Base-by-base conservation (phyloP, 1,139 yeast genomes). In the Blastobotrys arbuscula region DNA sequence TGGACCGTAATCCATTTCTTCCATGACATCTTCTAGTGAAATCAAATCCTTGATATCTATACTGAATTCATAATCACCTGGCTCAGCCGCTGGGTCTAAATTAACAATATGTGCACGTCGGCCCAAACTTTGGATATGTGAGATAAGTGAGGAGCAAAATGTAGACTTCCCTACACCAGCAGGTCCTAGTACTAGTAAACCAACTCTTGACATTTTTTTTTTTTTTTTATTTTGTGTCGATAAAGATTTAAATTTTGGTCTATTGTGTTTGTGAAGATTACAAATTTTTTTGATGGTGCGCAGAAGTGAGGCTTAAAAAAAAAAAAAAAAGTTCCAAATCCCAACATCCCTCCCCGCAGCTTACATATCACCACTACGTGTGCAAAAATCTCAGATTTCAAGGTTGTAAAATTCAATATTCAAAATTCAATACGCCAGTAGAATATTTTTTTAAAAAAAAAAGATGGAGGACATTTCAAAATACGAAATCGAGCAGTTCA, bases 61-160 rank as follows among this genome's bases (percentile, higher is more conserved):
- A 16, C 96, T 84, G 64, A 92, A 94, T 62, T 89, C 96, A 64
- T 78, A 92, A 61, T 90, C 90, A 2, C 80, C 80, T 13, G 97
- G 88, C 55, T 89, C 96, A 2, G 98, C 98, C 0, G 98, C 98
- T 8, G 99, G 99, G 68, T 92, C 98, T 45, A 94, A 72, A 63
- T 92, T 92, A 23, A 92, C 97, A 39, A 94, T 80, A 65, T 92
- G 97, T 0, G 96, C 97, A 43, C 95, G 73, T 52, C 98, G 81
- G 1, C 98, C 97, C 26, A 86, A 76, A 26, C 88, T 76, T 66
- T 88, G 95, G 82, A 94, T 86, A 65, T 92, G 86, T 1, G 95
- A 70, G 49, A 94, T 84, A 53, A 92, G 77, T 13, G 95, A 75
- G 62, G 86, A 86, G 70, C 97, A 90, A 64, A 92, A 92, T 0